A percentile compares a stretch with the other conserved stretches of the same genome.
phyloP scores from a whole-genome alignment of 176 grass and related monocot species.

The Secale cereale region DNA sequence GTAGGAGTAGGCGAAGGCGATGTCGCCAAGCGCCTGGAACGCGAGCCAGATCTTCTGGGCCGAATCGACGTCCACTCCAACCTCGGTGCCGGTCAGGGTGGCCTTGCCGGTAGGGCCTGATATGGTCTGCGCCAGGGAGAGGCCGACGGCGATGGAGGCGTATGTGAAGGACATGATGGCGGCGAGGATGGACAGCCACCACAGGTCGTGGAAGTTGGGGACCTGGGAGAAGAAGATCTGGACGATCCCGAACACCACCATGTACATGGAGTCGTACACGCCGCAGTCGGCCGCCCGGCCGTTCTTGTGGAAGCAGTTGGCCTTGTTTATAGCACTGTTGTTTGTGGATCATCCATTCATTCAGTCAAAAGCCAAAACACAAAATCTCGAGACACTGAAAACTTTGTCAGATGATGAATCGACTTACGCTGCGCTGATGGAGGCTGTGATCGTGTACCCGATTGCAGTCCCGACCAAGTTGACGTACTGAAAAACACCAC shows the following conservation, averaged over 20 bases:
- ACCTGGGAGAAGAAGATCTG: slow-evolving; percentile 87
- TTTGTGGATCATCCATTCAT: neutral
- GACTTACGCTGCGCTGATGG: slow-evolving; percentile 84
- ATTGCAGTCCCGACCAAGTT: slow-evolving; percentile 73
- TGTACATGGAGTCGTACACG: slow-evolving; percentile 62
- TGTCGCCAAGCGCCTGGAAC: slow-evolving; percentile 79
- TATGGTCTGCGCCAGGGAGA: slow-evolving; percentile 48
- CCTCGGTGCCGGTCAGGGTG: slow-evolving; percentile 55
- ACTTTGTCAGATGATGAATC: neutral
- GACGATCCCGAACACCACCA: slow-evolving; percentile 65
- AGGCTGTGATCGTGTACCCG: slow-evolving; percentile 86
- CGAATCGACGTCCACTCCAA: slow-evolving; percentile 66
- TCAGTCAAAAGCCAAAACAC: too few species aligned
- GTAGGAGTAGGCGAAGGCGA: slow-evolving; percentile 90
- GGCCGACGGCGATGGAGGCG: slow-evolving; percentile 67
- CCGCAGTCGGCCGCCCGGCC: slow-evolving; percentile 55
- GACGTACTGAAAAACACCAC: slow-evolving; percentile 76
- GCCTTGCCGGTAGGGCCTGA: slow-evolving; percentile 57
- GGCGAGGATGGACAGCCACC: slow-evolving; percentile 70
- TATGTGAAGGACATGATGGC: slow-evolving; percentile 87
- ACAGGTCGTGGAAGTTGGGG: slow-evolving; percentile 69
- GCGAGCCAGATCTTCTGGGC: slow-evolving; percentile 77
- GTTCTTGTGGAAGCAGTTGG: slow-evolving; percentile 71
- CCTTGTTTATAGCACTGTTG: slow-evolving; percentile 78
- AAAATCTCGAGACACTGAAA: neutral